Percentiles rank a stretch among this genome's conserved stretches.
Evolutionary conservation across 805 yeast species (phyloP).

Genomic region (Lachancea mirantina): DNA sequence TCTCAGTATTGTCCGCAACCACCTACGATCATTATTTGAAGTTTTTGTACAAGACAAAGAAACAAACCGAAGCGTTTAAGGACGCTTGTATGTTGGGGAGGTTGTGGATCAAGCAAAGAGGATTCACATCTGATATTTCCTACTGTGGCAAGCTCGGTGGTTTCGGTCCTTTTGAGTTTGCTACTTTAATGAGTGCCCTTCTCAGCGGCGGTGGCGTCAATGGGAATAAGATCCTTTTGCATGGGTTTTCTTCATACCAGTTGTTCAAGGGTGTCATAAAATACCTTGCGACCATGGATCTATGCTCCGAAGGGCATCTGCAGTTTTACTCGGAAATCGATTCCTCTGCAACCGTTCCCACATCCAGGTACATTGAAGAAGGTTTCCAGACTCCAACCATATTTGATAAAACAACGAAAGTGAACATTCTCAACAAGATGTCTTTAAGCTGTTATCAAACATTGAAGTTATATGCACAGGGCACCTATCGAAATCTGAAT

Average conservation of each 20-base stretch:
- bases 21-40: slow-evolving; percentile 64
- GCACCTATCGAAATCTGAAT: slow-evolving; percentile 60
- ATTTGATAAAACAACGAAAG: slow-evolving; percentile 66
- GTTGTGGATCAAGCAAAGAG: slow-evolving; percentile 86
- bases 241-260: slow-evolving; percentile 91
- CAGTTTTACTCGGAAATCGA: slow-evolving; percentile 48
- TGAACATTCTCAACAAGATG: slow-evolving; percentile 79
- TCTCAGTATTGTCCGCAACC: slow-evolving; percentile 65
- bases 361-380: slow-evolving; percentile 37
- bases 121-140: slow-evolving; percentile 55
- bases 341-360: slow-evolving; percentile 18
- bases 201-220: slow-evolving; percentile 73
- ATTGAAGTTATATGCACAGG: slow-evolving; percentile 57
- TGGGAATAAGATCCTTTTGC: slow-evolving; percentile 69
- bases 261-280: slow-evolving; percentile 82
- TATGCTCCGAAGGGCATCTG: slow-evolving; percentile 54
- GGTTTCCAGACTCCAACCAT: slow-evolving; percentile 72
- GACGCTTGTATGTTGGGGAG: slow-evolving; percentile 86
- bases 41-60: slow-evolving; percentile 67
- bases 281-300: slow-evolving; percentile 74
- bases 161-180: slow-evolving; percentile 89
- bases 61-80: slow-evolving; percentile 69
- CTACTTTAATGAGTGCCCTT: slow-evolving; percentile 70
- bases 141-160: slow-evolving; percentile 54
- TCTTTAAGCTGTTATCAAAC: slow-evolving; percentile 56